Conservation (phyloP, 306 rosid genomes). For the Trifolium repens region DNA sequence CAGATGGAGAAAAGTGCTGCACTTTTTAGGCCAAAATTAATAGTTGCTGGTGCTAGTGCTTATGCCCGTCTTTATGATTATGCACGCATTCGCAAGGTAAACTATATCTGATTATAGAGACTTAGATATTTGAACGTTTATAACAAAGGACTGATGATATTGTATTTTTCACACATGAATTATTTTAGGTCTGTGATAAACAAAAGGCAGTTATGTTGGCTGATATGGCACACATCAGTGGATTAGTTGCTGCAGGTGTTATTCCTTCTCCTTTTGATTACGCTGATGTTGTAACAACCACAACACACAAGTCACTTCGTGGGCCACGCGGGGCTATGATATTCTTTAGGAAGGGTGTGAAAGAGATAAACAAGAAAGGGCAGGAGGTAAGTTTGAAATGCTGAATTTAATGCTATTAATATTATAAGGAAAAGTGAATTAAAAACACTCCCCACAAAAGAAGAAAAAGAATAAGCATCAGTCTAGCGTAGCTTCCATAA, state of each 20-base stretch:
- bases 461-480: background rate
- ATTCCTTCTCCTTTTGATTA: slow-evolving; percentile 97
- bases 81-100: slow-evolving; percentile 91
- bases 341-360: slow-evolving; percentile 88
- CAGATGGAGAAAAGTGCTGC: slow-evolving; percentile 97
- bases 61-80: slow-evolving; percentile 97
- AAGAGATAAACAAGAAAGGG: slow-evolving; percentile 88
- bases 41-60: slow-evolving; percentile 99
- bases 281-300: slow-evolving; percentile 97
- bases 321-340: slow-evolving; percentile 99
- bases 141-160: slow-evolving; percentile 18
- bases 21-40: slow-evolving; percentile 92
- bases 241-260: slow-evolving; percentile 96
- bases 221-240: slow-evolving; percentile 98
- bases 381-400: slow-evolving; percentile 71
- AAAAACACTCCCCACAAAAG: slow-evolving; percentile 1
- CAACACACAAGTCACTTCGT: slow-evolving; percentile 94
- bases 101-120: slow-evolving; percentile 20
- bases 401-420: slow-evolving; percentile 30
- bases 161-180: slow-evolving; percentile 25
- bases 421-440: slow-evolving; percentile 2
- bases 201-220: slow-evolving; percentile 97
- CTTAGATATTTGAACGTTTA: slow-evolving; percentile 7
- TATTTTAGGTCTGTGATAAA: slow-evolving; percentile 79
- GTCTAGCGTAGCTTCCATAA: background rate